phyloP scores from a whole-genome alignment of 164 flowering plant genomes.

The Aristolochia californica region DNA sequence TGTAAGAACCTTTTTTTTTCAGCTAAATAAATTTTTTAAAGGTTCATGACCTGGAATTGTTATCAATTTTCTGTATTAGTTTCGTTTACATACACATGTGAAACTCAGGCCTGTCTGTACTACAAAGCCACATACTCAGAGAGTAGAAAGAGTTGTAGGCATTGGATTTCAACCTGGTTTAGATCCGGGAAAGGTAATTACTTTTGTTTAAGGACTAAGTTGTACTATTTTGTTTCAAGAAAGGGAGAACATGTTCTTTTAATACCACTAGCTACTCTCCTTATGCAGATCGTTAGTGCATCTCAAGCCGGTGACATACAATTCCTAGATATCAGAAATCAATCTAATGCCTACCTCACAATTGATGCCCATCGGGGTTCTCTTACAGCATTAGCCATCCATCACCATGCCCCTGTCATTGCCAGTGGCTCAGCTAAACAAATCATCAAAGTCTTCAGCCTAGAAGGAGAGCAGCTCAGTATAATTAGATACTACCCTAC shows the following conservation, averaged over 20 bases:
- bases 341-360: constrained; percentile 45
- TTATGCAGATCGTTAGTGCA: constrained; percentile 64
- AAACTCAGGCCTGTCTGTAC: constrained; percentile 55
- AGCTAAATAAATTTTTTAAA: not conserved
- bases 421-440: constrained; percentile 97
- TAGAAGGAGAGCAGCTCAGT: constrained; percentile 66
- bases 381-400: constrained; percentile 82
- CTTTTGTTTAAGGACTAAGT: not conserved
- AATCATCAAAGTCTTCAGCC: constrained; percentile 69
- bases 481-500: constrained; percentile 55
- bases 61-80: not conserved
- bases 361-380: constrained; percentile 85
- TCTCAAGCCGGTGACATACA: constrained; percentile 91
- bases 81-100: not conserved
- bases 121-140: constrained; percentile 53
- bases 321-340: constrained; percentile 74
- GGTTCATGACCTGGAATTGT: not conserved
- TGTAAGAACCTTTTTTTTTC: constrained; percentile 28
- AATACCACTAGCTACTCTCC: not conserved
- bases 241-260: not conserved
- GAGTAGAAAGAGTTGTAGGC: constrained; percentile 67
- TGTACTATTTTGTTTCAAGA: not conserved
- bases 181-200: constrained; percentile 61
- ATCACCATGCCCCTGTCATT: constrained; percentile 85
- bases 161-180: constrained; percentile 95